phyloP scores from a whole-genome alignment of 345 rosid genomes.

The Heritiera littoralis region DNA sequence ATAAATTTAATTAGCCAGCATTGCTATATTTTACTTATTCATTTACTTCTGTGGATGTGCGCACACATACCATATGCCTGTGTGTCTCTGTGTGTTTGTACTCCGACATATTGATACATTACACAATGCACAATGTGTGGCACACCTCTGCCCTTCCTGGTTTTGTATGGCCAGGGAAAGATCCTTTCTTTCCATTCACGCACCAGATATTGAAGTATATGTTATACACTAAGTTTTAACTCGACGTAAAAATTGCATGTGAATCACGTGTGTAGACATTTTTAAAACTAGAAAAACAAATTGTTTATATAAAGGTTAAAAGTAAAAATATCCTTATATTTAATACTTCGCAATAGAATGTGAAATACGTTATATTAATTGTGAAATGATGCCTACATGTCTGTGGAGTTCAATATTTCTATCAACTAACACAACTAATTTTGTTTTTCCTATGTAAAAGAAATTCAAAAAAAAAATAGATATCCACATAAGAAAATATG shows the following conservation, averaged over 20 bases:
- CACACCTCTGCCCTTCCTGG: neutral
- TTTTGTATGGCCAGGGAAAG: neutral
- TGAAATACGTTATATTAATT: neutral
- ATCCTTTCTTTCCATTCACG: neutral
- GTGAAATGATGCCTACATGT: neutral
- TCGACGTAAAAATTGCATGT: neutral
- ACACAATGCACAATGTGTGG: neutral
- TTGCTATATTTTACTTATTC: neutral
- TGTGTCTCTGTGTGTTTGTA: neutral
- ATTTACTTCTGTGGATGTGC: neutral
- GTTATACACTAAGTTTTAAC: neutral
- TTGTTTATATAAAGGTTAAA: neutral
- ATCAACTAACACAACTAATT: neutral
- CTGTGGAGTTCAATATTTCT: neutral
- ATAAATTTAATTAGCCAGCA: neutral
- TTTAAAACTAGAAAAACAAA: neutral
- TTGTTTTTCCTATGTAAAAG: neutral
- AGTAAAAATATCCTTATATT: neutral
- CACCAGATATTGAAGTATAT: neutral
- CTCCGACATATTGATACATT: neutral
- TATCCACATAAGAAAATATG: neutral
- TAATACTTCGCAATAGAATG: neutral
- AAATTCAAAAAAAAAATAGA: neutral
- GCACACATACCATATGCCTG: too few species aligned
- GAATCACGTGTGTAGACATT: neutral